Percentiles rank a stretch among this genome's conserved stretches.
phyloP scores from a whole-genome alignment of 1,284 basidiomycete species.

The Sporisorium sorghi region DNA sequence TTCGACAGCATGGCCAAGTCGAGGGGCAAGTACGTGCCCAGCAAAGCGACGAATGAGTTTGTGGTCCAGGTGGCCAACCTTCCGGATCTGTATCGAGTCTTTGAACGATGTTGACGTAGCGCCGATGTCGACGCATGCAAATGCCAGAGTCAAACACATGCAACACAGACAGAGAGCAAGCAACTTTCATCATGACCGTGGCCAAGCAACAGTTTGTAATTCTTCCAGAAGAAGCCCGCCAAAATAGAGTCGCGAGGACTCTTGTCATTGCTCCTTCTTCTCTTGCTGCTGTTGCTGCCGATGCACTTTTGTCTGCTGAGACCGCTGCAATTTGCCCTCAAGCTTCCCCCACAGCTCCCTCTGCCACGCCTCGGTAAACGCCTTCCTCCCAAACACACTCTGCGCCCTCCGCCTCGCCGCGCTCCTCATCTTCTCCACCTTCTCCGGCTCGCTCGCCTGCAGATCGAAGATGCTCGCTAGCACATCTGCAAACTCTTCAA shows the following conservation, averaged over 20 bases:
- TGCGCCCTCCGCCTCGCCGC: conserved; percentile 72
- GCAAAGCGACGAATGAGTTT: conserved; percentile 30
- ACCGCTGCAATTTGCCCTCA: conserved; percentile 2
- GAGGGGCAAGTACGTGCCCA: conserved; percentile 35
- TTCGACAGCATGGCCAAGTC: conserved; percentile 56
- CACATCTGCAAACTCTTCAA: conserved; percentile 78
- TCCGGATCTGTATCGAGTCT: conserved; percentile 67
- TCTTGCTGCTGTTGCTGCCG: conserved; percentile 1
- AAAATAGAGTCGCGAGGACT: too few relatives aligned
- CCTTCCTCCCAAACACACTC: conserved; percentile 43
- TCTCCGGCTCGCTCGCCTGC: conserved; percentile 72
- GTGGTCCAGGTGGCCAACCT: conserved; percentile 62
- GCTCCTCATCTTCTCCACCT: conserved; percentile 3
- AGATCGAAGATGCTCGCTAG: conserved; percentile 79
- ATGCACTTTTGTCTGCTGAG: neutral
- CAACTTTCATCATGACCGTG: neutral
- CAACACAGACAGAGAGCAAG: neutral
- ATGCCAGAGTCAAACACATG: too few relatives aligned
- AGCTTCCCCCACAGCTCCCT: conserved; percentile 32
- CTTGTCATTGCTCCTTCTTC: conserved; percentile 9
- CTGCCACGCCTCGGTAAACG: conserved; percentile 41
- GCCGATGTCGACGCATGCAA: too few relatives aligned
- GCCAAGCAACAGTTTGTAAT: neutral
- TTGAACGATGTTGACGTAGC: conserved; percentile 64
- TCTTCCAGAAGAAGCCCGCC: neutral